Evolutionary conservation across 1,284 basidiomycete species (phyloP), one percentile per base, ranked within the genome.

Genomic region (Violaceomyces palustris): DNA sequence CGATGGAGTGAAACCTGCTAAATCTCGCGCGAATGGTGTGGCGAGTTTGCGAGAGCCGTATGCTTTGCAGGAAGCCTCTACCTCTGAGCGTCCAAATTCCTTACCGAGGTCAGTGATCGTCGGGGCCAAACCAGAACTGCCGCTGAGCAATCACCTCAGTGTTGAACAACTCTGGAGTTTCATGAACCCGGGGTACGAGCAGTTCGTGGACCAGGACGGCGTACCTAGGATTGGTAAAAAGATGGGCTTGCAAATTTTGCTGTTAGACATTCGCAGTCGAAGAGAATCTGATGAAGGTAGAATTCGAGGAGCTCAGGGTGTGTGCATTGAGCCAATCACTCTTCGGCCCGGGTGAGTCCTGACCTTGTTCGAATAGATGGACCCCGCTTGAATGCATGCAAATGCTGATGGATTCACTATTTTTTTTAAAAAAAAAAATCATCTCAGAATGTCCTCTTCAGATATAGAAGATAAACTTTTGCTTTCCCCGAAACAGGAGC

Each of bases 241-340:
- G 39, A 17, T 27, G 3, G 67, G 63, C 4, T 45, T 61, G 3
- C 34, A 49, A 21, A 46, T 90, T 6, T 77, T 97, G 5, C 69
- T 96, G 12, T 77, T 96, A 19, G 92, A 97, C 72, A 81, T 93
- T 7, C 81, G 92, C 18, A 80, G 82, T 8, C 78, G 88, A 29
- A 81, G 81, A 4, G 85, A 88, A 47, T 92, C 85, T 62, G 81
- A 87, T 52, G 75, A 69, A 8, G 86, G 85, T 40, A 83, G 85
- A 53, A 85, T 96, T 44, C 81, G 79, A 40, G 70, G 73, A 18
- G 80, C 83, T 29, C 82, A 83, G 15, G 79, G 85, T 1, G 83
- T 91, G 2, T 93, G 89, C 75, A 79, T 96, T 27, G 91, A 96
- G 73, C 61, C 64, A 17, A 51, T 59, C 42, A 59, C 48, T 1